Base-by-base conservation (phyloP, 805 yeast species). In the Candida germanica region DNA sequence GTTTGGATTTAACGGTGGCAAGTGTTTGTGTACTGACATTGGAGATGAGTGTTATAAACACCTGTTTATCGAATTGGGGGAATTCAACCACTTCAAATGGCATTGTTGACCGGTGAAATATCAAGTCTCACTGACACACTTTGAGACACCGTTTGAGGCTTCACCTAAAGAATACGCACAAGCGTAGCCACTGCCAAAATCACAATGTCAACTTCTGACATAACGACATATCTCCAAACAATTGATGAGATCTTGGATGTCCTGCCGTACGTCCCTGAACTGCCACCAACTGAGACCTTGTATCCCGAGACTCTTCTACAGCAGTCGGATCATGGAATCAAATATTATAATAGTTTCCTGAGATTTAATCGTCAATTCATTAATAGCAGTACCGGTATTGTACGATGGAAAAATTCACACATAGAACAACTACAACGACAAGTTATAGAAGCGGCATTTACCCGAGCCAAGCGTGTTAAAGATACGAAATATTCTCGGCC, bases 1-100 rank as follows among this genome's bases (percentile, higher is more conserved):
- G 65, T 36, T 66, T 58, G 9, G 48, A 36, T 31, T 76, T 73
- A 26, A 86, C 70, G 5, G 57, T 60, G 3, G 54, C 43, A 10
- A 74, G 36, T 2, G 24, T 33, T 3, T 39, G 60, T 36, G 72
- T 71, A 8, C 50, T 36, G 3, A 86, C 77, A 22, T 68, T 57
- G 3, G 58, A 50, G 52, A 69, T 81, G 31, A 76, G 61, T 5
- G 71, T 50, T 8, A 79, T 44, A 15, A 57, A 51, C 4, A 77
- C 58, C 6, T 42, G 45, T 25, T 38, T 35, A 3, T 61, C 59
- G 46, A 66, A 77, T 52, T 73, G 81, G 6, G 82, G 82, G 27
- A 73, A 54, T 7, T 16, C 22, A n/a, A 33, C 9, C 13, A 24
- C 36, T 31, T 36, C 33, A 21, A 22, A 31, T 7, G 17, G 17